Conservation (phyloP, 164 flowering plant species). For the Liquidambar formosana region DNA sequence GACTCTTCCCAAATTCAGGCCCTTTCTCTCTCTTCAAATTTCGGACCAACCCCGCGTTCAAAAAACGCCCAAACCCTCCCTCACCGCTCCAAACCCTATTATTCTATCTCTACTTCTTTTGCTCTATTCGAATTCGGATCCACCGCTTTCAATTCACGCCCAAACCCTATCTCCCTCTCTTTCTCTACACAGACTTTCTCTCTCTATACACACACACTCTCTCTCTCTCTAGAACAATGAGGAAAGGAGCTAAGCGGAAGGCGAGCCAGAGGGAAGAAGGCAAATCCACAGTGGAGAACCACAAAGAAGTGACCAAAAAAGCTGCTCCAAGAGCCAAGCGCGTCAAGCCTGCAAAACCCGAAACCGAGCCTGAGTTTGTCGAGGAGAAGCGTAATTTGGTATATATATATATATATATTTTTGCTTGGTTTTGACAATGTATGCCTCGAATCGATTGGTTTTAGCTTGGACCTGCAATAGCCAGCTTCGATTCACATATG, state of each 20-base stretch:
- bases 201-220: neutral
- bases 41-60: no score
- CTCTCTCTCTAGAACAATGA: slow-evolving; percentile 19
- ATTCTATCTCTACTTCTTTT: neutral
- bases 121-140: slow-evolving; percentile 8
- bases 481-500: no score
- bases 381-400: slow-evolving; percentile 80
- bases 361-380: slow-evolving; percentile 57
- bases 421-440: neutral
- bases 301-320: slow-evolving; percentile 17
- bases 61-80: no score
- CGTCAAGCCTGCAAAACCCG: slow-evolving; percentile 49
- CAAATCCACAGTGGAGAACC: slow-evolving; percentile 13
- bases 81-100: no score
- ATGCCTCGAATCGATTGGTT: no score
- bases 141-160: slow-evolving; percentile 17
- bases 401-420: neutral
- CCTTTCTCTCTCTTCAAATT: no score
- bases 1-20: no score
- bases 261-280: slow-evolving; percentile 27
- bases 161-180: slow-evolving; percentile 7
- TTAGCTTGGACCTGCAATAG: no score
- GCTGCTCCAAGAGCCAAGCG: slow-evolving; percentile 45
- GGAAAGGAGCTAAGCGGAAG: slow-evolving; percentile 51
- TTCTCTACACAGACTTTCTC: neutral